Percentiles rank a stretch among this genome's conserved stretches.
Conservation (phyloP, 176 grass and related monocot genomes). For the Pontederia crassipes region DNA sequence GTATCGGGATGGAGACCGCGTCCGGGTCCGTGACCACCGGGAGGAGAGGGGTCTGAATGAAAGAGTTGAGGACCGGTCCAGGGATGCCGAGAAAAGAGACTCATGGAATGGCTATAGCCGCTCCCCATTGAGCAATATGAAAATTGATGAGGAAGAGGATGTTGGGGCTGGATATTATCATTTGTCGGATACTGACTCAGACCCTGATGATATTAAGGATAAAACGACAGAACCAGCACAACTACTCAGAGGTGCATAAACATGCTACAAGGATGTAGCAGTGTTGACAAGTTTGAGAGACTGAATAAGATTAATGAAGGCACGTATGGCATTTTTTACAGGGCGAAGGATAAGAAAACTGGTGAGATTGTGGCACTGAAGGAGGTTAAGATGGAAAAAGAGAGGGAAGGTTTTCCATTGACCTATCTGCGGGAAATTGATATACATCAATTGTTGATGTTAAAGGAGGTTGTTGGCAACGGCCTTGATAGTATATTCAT, state of each 20-base stretch:
- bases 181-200: conserved; percentile 13
- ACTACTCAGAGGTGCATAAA: conserved; percentile 47
- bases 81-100: neutral
- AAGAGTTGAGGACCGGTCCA: neutral
- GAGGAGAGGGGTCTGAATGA: neutral
- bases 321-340: conserved; percentile 85
- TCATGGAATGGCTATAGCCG: neutral
- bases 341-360: conserved; percentile 79
- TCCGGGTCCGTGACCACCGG: neutral
- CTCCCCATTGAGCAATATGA: conserved; percentile 12
- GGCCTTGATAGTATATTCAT: conserved; percentile 65
- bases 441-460: conserved; percentile 91
- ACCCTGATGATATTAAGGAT: conserved; percentile 18
- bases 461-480: conserved; percentile 74
- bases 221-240: conserved; percentile 28
- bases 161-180: conserved; percentile 17
- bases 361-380: conserved; percentile 91
- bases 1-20: neutral
- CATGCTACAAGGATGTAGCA: conserved; percentile 88
- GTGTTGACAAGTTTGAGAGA: conserved; percentile 80
- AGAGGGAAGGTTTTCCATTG: conserved; percentile 70
- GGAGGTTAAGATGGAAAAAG: conserved; percentile 93
- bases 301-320: conserved; percentile 89
- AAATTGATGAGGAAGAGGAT: conserved; percentile 30
- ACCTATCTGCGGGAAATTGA: conserved; percentile 91